These are phyloP conservation scores for Takashimella koratensis DNA, from an alignment of 1,284 basidiomycete species.

Conservation along the genomic window DNA sequence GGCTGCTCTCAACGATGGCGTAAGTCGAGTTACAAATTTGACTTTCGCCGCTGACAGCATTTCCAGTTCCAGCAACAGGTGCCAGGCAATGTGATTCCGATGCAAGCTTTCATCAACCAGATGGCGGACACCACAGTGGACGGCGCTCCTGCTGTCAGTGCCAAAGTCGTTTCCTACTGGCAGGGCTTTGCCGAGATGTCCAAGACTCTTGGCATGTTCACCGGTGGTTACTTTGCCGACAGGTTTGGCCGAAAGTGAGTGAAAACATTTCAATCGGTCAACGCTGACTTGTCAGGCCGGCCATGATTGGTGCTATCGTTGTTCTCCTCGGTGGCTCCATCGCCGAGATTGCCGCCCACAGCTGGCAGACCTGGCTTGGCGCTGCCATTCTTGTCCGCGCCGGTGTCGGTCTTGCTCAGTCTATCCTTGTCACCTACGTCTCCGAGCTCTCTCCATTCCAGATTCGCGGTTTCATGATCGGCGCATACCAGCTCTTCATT, in stretches of 20 bases:
- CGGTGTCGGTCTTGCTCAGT: conserved; percentile 23
- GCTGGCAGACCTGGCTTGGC: conserved; percentile 22
- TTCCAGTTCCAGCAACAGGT: conserved; percentile 26
- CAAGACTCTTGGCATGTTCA: conserved; percentile 24
- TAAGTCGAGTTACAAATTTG: conserved; percentile 7
- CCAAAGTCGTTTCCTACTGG: conserved; percentile 23
- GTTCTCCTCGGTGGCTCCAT: conserved; percentile 21
- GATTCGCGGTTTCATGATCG: conserved; percentile 23
- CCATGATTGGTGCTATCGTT: conserved; percentile 14
- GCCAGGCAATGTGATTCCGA: conserved; percentile 22
- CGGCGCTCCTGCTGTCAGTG: conserved; percentile 16
- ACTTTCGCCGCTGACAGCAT: too few species aligned
- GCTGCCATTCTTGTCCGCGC: conserved; percentile 17
- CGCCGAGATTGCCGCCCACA: conserved; percentile 16
- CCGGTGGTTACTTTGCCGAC: conserved; percentile 15
- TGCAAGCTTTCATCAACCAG: conserved; percentile 16
- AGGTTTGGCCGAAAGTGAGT: conserved; percentile 26
- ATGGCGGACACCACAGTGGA: conserved; percentile 20
- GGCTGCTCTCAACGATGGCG: conserved; percentile 26
- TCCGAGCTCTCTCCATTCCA: conserved; percentile 26
- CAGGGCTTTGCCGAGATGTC: conserved; percentile 25
- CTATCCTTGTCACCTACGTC: conserved; percentile 23
- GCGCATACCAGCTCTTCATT: conserved; percentile 20
- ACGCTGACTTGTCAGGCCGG: conserved; percentile 4
- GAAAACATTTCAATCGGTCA: neutral